phyloP scores from a whole-genome alignment of 2,329 filamentous ascomycete genomes.

The Didymella pomorum region DNA sequence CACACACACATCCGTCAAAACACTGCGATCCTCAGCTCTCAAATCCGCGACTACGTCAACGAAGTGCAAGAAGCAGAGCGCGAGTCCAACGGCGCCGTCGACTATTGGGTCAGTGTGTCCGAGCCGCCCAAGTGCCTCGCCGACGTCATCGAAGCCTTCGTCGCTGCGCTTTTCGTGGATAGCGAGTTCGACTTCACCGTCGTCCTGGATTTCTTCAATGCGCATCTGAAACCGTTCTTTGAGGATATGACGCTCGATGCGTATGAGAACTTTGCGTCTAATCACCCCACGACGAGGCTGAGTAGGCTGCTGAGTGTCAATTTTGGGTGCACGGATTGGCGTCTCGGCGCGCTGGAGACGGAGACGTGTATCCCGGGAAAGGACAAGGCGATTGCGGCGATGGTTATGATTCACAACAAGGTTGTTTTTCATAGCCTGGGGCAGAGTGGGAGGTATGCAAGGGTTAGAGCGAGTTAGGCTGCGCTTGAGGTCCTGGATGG shows the following conservation, averaged over 20 bases:
- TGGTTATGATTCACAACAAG: conserved; percentile 76
- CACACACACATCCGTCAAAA: conserved; percentile 72
- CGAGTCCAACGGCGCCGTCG: conserved; percentile 59
- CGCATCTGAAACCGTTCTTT: conserved; percentile 79
- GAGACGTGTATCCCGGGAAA: conserved; percentile 56
- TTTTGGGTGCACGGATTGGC: conserved; percentile 71
- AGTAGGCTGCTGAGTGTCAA: conserved; percentile 68
- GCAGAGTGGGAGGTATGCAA: conserved; percentile 75
- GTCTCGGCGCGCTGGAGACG: conserved; percentile 49
- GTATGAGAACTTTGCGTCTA: conserved; percentile 86
- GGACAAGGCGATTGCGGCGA: conserved; percentile 66
- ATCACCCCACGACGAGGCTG: conserved; percentile 80
- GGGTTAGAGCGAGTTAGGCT: conserved; percentile 69
- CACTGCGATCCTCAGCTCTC: conserved; percentile 59
- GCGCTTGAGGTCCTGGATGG: conserved; percentile 63
- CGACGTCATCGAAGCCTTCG: conserved; percentile 87
- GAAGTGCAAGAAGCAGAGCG: conserved; percentile 65
- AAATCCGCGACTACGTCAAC: conserved; percentile 63
- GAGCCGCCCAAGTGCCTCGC: conserved; percentile 79
- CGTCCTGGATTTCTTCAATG: conserved; percentile 80
- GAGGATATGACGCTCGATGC: conserved; percentile 74
- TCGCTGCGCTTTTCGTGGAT: conserved; percentile 93
- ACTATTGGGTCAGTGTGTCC: conserved; percentile 71
- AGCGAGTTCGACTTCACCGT: conserved; percentile 77
- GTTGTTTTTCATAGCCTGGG: conserved; percentile 70